These are phyloP conservation scores for Pseudocercospora musae DNA, from an alignment of 2,329 filamentous ascomycete species.

Conservation along the genomic window DNA sequence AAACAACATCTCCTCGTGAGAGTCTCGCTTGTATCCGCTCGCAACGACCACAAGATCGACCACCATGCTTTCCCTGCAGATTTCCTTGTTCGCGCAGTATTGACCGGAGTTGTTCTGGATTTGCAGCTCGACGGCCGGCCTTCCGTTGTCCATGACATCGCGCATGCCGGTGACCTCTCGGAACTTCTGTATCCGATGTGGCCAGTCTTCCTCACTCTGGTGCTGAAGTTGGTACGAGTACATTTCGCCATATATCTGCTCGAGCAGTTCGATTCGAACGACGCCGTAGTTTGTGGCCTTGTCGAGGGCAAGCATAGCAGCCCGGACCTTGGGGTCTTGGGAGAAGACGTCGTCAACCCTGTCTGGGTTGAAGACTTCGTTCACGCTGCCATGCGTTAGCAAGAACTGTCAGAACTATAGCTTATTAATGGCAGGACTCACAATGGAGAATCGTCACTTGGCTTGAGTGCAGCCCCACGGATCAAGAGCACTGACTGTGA, in stretches of 20 bases:
- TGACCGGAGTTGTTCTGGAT: constrained; percentile 52
- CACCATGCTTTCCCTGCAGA: constrained; percentile 57
- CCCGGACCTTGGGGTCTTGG: constrained; percentile 61
- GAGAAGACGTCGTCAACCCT: constrained; percentile 74
- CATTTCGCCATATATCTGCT: constrained; percentile 80
- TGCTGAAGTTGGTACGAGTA: constrained; percentile 79
- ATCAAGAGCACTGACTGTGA: constrained; percentile 75
- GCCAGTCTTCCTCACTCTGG: constrained; percentile 70
- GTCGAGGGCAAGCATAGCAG: constrained; percentile 62
- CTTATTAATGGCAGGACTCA: constrained; percentile 35
- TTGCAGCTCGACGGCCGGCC: constrained; percentile 55
- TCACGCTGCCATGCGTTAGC: constrained; percentile 57
- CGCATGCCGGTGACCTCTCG: constrained; percentile 61
- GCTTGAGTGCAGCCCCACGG: constrained; percentile 76
- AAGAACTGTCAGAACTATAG: background rate
- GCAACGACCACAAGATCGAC: constrained; percentile 82
- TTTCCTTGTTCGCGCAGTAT: constrained; percentile 40
- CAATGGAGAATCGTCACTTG: constrained; percentile 94
- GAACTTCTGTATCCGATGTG: constrained; percentile 72
- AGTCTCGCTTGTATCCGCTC: constrained; percentile 77
- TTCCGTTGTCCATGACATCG: constrained; percentile 30
- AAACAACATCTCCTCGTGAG: constrained; percentile 73
- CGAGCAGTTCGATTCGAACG: constrained; percentile 84
- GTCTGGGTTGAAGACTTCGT: constrained; percentile 91
- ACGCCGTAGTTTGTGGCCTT: constrained; percentile 92